Base-by-base conservation (phyloP, 177 flowering plant species). In the Telopea speciosissima region DNA sequence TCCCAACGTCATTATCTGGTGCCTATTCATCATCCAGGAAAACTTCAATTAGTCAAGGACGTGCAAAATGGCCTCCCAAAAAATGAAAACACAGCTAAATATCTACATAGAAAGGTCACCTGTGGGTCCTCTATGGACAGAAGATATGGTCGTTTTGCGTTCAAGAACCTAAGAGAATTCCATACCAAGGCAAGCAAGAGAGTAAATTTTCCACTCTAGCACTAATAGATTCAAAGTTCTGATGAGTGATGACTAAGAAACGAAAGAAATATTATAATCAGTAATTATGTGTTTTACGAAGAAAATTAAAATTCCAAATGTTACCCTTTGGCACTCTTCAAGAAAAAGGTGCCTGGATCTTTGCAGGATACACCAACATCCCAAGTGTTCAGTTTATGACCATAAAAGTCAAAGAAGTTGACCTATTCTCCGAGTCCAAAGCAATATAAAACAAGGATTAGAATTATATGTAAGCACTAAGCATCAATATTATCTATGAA, bases 61-160 rank as follows among this genome's bases (percentile, higher is more conserved):
- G 9, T 11, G 59, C 44, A 17, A 3, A 73, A 17, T 8, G 16
- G 24, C 28, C 49, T 11, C 24, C 26, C 11, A 58, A 59, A 58
- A 14, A 68, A 62, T 19, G 23, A 25, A 56, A 11, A 44, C 31
- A 59, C 12, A 26, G 3, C 31, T 59, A 71, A 40, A 17, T 45
- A 22, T 52, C 52, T 28, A 40, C 45, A 8, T 21, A 3, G 14
- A 16, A 70, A 69, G n/a, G n/a, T 52, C 63, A 94, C 98, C 97
- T 95, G 98, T 70, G 99, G 99, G 64, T 95, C 99, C 80, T 95
- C 90, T 61, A 95, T 91, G 76, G 93, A 80, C 22, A 95, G 79
- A 44, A 91, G 85, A 77, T 68, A 80, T 8, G 86, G 86, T 28
- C 88, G 81, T 24, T 84, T 88, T 42, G 70, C 75, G 44, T 74